Percentiles rank a stretch among this genome's conserved stretches.
Conservation (phyloP, 495 filamentous ascomycete species). For the Lichina pygmaea region DNA sequence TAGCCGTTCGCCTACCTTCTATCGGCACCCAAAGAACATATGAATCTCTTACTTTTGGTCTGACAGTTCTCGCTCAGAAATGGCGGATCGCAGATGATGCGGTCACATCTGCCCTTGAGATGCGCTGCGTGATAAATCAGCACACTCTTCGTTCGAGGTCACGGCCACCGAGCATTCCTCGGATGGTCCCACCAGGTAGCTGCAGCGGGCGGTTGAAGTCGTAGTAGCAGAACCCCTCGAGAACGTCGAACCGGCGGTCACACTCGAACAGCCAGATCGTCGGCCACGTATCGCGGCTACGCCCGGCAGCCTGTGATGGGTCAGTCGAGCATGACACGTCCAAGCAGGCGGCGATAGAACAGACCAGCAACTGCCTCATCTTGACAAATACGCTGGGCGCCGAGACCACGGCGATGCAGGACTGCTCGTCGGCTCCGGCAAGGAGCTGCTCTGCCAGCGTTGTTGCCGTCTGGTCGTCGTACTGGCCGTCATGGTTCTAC, state of each 20-base stretch:
- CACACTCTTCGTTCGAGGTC: no score
- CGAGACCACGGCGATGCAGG: constrained; percentile 37
- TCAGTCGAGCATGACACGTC: not conserved
- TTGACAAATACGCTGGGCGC: constrained; percentile 53
- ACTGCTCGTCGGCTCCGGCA: constrained; percentile 21
- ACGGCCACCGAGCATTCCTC: not conserved
- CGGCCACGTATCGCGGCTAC: constrained; percentile 12
- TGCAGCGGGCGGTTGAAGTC: constrained; percentile 40
- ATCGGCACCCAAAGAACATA: not conserved
- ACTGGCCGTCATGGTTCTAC: constrained; percentile 17
- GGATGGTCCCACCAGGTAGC: constrained; percentile 21
- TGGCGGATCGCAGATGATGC: constrained; percentile 49
- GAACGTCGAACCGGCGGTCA: constrained; percentile 42
- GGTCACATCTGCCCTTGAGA: constrained; percentile 34
- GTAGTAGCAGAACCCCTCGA: constrained; percentile 42
- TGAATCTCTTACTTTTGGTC: constrained; percentile 29
- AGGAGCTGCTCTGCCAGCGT: constrained; percentile 33
- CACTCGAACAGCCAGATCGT: constrained; percentile 38
- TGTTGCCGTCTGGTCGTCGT: constrained; percentile 39
- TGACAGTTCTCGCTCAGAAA: constrained; percentile 61
- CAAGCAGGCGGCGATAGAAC: constrained; percentile 4
- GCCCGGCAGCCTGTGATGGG: not conserved
- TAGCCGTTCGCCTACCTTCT: not conserved
- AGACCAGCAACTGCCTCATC: constrained; percentile 36
- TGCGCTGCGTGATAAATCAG: constrained; percentile 9